phyloP scores from a whole-genome alignment of 768 basidiomycete genomes.

The Mycena rosella region DNA sequence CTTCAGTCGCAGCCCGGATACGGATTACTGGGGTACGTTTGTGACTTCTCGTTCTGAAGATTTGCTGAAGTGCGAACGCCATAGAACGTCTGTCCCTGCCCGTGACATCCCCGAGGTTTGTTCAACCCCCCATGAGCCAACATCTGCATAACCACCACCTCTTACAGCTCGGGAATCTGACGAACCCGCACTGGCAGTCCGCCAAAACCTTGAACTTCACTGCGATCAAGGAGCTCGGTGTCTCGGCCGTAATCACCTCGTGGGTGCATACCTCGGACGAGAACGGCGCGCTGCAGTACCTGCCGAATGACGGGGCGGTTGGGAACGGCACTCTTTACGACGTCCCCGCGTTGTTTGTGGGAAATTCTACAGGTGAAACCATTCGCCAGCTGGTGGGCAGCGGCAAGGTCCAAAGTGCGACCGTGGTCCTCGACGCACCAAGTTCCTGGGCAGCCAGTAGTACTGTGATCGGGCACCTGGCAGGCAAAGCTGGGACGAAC shows the following conservation, averaged over 20 bases:
- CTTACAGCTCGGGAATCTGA: conserved; percentile 45
- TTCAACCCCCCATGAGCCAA: conserved; percentile 38
- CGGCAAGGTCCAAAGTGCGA: conserved; percentile 40
- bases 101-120: conserved; percentile 47
- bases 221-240: conserved; percentile 37
- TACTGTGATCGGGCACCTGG: conserved; percentile 44
- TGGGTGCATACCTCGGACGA: conserved; percentile 48
- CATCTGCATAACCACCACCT: conserved; percentile 46
- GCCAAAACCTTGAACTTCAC: conserved; percentile 46
- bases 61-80: not conserved
- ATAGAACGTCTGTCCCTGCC: conserved; percentile 42
- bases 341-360: conserved; percentile 49
- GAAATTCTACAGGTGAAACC: conserved; percentile 45
- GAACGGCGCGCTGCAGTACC: conserved; percentile 46
- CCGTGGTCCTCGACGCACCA: conserved; percentile 46
- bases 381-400: conserved; percentile 40
- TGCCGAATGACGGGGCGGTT: conserved; percentile 44
- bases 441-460: conserved; percentile 38
- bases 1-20: conserved; percentile 48
- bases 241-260: conserved; percentile 42
- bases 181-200: conserved; percentile 50
- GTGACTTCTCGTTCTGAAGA: conserved; percentile 27
- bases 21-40: conserved; percentile 42
- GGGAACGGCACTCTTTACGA: conserved; percentile 38
- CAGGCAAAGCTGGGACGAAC: conserved; percentile 38